Conservation (phyloP, 1,284 basidiomycete genomes). For the Leucoagaricus sp. region DNA sequence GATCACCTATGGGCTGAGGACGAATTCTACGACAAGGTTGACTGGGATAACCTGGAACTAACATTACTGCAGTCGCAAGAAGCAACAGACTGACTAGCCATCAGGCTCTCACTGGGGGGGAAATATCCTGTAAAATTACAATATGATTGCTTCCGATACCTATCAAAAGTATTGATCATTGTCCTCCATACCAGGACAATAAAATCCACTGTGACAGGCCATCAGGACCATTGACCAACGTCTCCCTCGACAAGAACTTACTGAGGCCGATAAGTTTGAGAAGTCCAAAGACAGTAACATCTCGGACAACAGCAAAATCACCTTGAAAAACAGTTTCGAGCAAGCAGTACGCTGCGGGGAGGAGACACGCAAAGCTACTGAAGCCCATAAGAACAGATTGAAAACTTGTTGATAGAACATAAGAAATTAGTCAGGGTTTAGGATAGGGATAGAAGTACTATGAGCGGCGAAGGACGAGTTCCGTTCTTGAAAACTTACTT, state of each 20-base stretch:
- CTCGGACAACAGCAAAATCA: background rate
- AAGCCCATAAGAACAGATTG: conserved; percentile 6
- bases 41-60: conserved; percentile 31
- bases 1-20: conserved; percentile 43
- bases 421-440: background rate
- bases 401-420: background rate
- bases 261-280: conserved; percentile 10
- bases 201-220: background rate
- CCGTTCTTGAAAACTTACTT: too few species aligned
- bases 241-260: background rate
- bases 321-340: conserved; percentile 5
- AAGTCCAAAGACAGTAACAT: background rate
- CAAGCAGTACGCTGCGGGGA: conserved; percentile 12
- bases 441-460: too few species aligned
- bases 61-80: conserved; percentile 20
- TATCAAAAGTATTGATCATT: conserved; percentile 1
- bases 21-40: conserved; percentile 33
- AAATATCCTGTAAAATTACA: too few species aligned
- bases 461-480: too few species aligned
- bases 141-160: too few species aligned
- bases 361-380: conserved; percentile 5
- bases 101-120: background rate
- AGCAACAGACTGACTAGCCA: background rate
- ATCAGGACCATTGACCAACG: background rate
- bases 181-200: conserved; percentile 4